Base-by-base conservation (phyloP, 768 basidiomycete genomes). In the Calocybe gangraenosa region DNA sequence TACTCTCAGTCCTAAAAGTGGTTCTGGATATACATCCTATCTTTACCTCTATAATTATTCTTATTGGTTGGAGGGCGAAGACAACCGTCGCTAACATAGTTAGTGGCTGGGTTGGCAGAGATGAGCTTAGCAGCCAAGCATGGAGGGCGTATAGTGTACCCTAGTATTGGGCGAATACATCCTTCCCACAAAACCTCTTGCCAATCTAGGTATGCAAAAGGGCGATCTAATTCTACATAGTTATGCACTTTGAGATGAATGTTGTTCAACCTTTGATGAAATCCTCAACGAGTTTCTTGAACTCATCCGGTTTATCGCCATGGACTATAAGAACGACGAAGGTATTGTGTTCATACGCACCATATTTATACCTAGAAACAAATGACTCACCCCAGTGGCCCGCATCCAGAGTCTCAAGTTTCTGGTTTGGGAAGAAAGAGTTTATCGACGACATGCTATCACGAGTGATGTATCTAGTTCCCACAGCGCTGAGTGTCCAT, bases 81-180 rank as follows among this genome's bases (percentile, higher is more conserved):
- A 87, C 82, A 1, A 66, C 60, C 2, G 76, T 81, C 3, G 79
- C 86, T 4, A 65, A 63, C 32, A 55, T 82, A n/a, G 69, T 90
- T 8, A 77, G 81, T 54, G 67, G 68, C 13, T 87, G 85, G 84
- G 76, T 88, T 18, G 83, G 82, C 3, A 75, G 74, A 17, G 72
- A 77, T 53, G 73, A 74, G 43, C 65, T 65, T 49, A 69, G 69
- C 13, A 74, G 78, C n/a, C 79, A 84, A 49, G 79, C 78, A 14
- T 91, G 87, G 88, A 62, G 87, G 30, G 84, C 84, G 9, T 89
- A 91, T 57, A 91, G 89, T 55, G 88, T 91, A 52, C 88, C 88
- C 14, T 78, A 55, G n/a, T n/a, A n/a, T n/a, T n/a, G n/a, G n/a
- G n/a, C n/a, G n/a, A n/a, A n/a, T n/a, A n/a, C n/a, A n/a, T n/a